Evolutionary conservation across 2,329 filamentous ascomycete species (phyloP).

Genomic region (Paracoccidioides brasiliensis): DNA sequence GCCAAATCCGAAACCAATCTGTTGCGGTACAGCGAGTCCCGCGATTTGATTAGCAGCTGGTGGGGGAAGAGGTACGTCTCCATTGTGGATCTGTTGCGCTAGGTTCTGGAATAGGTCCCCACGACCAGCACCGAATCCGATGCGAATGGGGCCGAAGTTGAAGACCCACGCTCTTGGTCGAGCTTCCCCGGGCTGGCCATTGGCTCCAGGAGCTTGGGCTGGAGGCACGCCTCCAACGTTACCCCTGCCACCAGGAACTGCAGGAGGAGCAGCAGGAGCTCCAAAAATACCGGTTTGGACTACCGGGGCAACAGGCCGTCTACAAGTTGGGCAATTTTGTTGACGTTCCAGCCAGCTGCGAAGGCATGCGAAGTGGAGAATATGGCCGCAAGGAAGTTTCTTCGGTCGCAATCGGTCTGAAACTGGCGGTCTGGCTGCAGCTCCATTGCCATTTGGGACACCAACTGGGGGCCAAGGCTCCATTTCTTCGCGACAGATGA

Average conservation of each 20-base stretch:
- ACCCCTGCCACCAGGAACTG: not conserved
- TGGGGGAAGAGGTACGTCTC: slow-evolving; percentile 30
- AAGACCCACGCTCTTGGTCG: slow-evolving; percentile 46
- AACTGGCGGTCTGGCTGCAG: slow-evolving; percentile 30
- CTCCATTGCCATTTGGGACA: slow-evolving; percentile 24
- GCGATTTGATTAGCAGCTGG: slow-evolving; percentile 15
- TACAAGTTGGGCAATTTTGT: slow-evolving; percentile 91
- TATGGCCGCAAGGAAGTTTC: slow-evolving; percentile 91
- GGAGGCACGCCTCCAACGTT: slow-evolving; percentile 9
- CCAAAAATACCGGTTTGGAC: slow-evolving; percentile 19
- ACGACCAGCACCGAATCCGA: slow-evolving; percentile 55
- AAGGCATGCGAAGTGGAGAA: slow-evolving; percentile 84
- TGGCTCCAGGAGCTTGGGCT: slow-evolving; percentile 18
- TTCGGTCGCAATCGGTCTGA: slow-evolving; percentile 81
- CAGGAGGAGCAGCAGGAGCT: slow-evolving; percentile 1
- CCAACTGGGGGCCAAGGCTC: slow-evolving; percentile 53
- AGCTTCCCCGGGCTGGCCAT: slow-evolving; percentile 24
- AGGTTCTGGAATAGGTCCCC: slow-evolving; percentile 51
- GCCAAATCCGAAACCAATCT: slow-evolving; percentile 31
- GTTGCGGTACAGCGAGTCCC: slow-evolving; percentile 18
- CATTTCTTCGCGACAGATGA: slow-evolving; percentile 97
- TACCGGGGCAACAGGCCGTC: slow-evolving; percentile 59
- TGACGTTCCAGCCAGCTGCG: slow-evolving; percentile 96
- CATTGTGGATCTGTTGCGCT: slow-evolving; percentile 47
- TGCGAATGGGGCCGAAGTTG: slow-evolving; percentile 59